Evolutionary conservation across 352 stramenopile genomes (phyloP), one percentile per base, ranked within the genome.

Genomic region (Globisporangium cederbergense): DNA sequence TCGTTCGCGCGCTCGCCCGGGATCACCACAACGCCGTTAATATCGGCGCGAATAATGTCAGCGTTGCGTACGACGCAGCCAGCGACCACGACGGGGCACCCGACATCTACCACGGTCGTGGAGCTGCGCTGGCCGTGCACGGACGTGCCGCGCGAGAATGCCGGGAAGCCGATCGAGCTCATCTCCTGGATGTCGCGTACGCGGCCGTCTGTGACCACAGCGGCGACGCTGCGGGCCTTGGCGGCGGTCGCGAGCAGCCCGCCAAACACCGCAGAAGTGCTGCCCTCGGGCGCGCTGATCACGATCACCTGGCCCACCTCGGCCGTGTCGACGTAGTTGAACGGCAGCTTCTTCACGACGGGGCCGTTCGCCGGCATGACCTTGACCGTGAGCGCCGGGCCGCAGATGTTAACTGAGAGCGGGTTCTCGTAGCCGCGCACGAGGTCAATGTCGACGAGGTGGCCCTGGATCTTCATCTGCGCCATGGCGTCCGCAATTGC

Each of bases 1-100:
- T 93, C 83, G 62, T 77, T 76, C 28, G 86, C 86, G 14, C 77
- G 79, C 58, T 95, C 86, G 11, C 70, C 70, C 7, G 86, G 86
- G 60, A 95, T 85, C 53, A 93, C 86, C 45, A 95, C 64, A 25
- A 93, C 86, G 32, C 86, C 86, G 66, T 95, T 95, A 53, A 93
- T 76, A 64, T 95, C 86, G 18, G 77, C 86, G 30, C 83, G 86
- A 57, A 95, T 89, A 60, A 95, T 91, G 62, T 95, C 86, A 30
- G 73, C 73, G 50, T 82, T 88, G 54, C 86, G 83, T 55, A 95
- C 83, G 25, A 95, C 82, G 61, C 86, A 92, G 47, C 82, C 86
- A 13, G 80, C 72, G 46, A 95, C 79, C 1, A 88, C 76, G 30
- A 95, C 74, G 4, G 83, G 81, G 30, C 73, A 75, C 34, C 83